phyloP scores from a whole-genome alignment of 2,329 filamentous ascomycete genomes.

The Botryotinia convoluta region DNA sequence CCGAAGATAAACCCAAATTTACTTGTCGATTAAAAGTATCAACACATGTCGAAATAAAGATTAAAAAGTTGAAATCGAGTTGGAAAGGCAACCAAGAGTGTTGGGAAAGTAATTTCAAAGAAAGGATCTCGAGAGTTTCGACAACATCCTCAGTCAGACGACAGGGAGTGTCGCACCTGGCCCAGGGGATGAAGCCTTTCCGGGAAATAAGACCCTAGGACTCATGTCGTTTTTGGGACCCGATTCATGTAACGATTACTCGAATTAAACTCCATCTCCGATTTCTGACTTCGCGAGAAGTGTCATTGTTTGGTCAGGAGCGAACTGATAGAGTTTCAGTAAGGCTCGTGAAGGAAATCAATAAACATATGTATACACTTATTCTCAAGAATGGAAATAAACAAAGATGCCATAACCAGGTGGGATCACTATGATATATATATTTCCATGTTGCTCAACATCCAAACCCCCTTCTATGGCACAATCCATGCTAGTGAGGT shows the following conservation, averaged over 20 bases:
- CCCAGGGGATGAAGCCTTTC: neutral
- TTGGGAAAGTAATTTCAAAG: neutral
- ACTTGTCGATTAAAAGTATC: too few species aligned
- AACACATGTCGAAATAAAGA: neutral
- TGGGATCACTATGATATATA: constrained; percentile 1
- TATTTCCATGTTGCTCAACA: constrained; percentile 1
- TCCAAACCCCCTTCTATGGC: constrained; percentile 6
- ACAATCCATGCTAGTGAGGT: constrained; percentile 4
- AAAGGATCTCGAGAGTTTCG: neutral
- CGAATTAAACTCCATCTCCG: neutral
- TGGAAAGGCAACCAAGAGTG: neutral
- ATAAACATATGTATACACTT: neutral
- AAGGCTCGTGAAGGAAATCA: neutral
- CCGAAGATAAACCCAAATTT: neutral
- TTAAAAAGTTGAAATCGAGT: neutral
- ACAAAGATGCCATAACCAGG: neutral
- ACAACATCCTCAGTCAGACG: neutral
- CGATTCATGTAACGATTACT: neutral
- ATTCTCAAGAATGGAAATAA: neutral
- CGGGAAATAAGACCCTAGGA: neutral
- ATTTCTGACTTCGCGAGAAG: neutral
- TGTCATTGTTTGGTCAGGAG: neutral
- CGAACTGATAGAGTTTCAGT: neutral
- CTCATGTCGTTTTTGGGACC: neutral
- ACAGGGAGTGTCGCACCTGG: neutral